phyloP scores from a whole-genome alignment of 257 asterid species.

The Cynanchum wilfordii region DNA sequence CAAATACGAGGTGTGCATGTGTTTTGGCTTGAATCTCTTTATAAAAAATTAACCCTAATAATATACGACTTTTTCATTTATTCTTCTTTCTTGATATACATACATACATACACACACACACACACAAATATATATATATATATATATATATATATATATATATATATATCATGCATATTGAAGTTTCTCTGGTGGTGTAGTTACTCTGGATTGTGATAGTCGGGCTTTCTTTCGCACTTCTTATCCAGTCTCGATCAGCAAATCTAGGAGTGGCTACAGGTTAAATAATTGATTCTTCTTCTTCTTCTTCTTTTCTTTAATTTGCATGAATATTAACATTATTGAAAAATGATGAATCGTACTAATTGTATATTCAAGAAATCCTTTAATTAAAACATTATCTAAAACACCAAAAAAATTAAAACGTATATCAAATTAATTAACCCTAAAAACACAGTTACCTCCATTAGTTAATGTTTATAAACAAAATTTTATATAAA shows the following conservation, averaged over 20 bases:
- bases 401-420: no score
- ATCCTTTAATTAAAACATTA: no score
- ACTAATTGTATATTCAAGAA: no score
- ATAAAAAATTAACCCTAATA: neutral
- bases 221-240: constrained; percentile 69
- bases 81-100: neutral
- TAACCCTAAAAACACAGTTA: no score
- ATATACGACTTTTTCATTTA: neutral
- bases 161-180: neutral
- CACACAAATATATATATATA: no score
- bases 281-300: neutral
- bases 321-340: neutral
- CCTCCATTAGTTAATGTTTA: no score
- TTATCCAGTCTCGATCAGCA: constrained; percentile 27
- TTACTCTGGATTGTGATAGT: constrained; percentile 74
- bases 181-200: constrained; percentile 26
- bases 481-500: no score
- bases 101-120: no score
- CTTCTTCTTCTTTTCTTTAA: neutral
- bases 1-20: constrained; percentile 58
- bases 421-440: no score
- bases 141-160: no score
- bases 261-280: constrained; percentile 38
- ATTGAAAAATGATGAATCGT: no score
- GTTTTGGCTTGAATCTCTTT: constrained; percentile 10